These are phyloP conservation scores for Elongisporangium undulatum DNA, from an alignment of 352 stramenopile genomes.

Conservation along the genomic window DNA sequence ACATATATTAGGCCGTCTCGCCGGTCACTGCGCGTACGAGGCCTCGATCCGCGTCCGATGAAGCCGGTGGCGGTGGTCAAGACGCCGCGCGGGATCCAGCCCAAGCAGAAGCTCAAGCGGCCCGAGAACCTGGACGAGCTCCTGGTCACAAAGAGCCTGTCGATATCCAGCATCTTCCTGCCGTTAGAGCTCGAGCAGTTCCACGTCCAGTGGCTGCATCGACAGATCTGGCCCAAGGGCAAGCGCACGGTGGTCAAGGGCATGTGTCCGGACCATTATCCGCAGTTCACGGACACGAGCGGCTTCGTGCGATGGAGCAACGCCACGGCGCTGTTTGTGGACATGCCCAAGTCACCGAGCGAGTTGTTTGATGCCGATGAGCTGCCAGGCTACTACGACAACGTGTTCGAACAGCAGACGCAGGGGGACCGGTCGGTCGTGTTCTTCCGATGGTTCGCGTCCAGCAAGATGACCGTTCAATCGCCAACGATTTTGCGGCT, in stretches of 20 bases:
- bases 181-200: slow-evolving; percentile 33
- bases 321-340: slow-evolving; percentile 50
- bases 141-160: neutral
- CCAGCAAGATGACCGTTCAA: slow-evolving; percentile 19
- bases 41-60: neutral
- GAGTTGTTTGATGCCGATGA: too few relatives aligned
- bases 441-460: slow-evolving; percentile 60
- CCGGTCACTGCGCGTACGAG: neutral
- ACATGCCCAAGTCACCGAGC: slow-evolving; percentile 17
- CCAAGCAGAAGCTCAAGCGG: neutral
- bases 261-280: slow-evolving; percentile 19
- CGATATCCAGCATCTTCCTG: slow-evolving; percentile 6
- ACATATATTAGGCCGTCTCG: neutral
- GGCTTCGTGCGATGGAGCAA: slow-evolving; percentile 52
- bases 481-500: slow-evolving; percentile 30
- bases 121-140: neutral
- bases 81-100: neutral
- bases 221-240: slow-evolving; percentile 44
- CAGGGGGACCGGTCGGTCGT: slow-evolving; percentile 10
- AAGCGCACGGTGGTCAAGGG: slow-evolving; percentile 50
- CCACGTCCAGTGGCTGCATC: slow-evolving; percentile 44
- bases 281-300: slow-evolving; percentile 35
- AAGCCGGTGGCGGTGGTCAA: neutral
- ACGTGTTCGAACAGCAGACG: slow-evolving; percentile 32
- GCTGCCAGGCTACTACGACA: slow-evolving; percentile 23